phyloP scores from a whole-genome alignment of 345 rosid genomes.

The Eucalyptus sp. region DNA sequence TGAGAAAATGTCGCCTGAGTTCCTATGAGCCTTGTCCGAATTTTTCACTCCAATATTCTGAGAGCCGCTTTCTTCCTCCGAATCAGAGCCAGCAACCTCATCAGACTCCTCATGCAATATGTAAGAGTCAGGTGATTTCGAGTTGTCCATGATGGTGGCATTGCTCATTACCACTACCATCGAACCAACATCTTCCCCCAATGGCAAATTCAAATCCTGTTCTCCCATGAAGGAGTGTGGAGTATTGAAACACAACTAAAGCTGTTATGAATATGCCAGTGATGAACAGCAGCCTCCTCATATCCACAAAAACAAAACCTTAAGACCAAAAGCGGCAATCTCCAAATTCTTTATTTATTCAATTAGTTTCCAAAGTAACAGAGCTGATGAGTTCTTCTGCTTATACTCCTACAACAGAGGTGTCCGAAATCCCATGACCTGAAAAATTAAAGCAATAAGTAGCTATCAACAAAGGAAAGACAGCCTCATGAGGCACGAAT shows the following conservation, averaged over 20 bases:
- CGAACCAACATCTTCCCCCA: constrained; percentile 14
- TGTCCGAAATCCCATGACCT: not conserved
- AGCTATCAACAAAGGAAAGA: not conserved
- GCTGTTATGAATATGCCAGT: not conserved
- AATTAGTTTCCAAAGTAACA: not conserved
- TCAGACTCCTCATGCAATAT: not conserved
- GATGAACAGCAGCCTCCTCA: constrained; percentile 33
- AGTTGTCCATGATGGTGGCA: constrained; percentile 4
- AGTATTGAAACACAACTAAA: constrained; percentile 28
- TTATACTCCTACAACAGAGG: not conserved
- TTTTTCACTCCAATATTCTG: not conserved
- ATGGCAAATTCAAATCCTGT: not conserved
- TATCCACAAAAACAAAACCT: constrained; percentile 19
- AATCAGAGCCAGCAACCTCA: constrained; percentile 7
- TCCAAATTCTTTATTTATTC: constrained; percentile 4
- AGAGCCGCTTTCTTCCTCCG: constrained; percentile 2
- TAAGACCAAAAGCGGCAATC: not conserved
- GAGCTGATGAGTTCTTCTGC: not conserved
- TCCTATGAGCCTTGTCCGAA: not conserved
- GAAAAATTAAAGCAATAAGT: not conserved
- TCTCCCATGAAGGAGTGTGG: constrained; percentile 16
- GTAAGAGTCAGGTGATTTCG: not conserved
- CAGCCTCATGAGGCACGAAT: not conserved
- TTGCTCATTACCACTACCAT: not conserved
- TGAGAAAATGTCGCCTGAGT: not conserved